These are phyloP conservation scores for Backusella morwellensis DNA, from an alignment of 192 early-diverging fungal genomes.

Conservation along the genomic window DNA sequence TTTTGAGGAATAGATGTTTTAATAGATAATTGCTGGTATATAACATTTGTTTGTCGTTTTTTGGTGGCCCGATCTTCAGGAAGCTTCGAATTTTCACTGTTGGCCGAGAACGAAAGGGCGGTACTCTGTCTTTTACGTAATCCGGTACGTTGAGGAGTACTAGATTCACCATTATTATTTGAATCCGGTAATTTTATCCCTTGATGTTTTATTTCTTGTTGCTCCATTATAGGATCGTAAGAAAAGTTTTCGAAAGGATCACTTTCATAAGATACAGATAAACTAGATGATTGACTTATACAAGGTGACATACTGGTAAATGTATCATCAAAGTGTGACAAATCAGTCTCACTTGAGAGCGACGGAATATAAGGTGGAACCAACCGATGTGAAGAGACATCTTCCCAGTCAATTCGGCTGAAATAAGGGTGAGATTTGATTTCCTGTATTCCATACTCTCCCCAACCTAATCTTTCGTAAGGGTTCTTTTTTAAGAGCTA, in stretches of 20 bases:
- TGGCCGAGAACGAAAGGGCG: not conserved
- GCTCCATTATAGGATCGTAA: not conserved
- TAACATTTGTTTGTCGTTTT: constrained; percentile 5
- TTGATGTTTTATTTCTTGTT: not conserved
- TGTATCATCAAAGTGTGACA: constrained; percentile 51
- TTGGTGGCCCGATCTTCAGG: not conserved
- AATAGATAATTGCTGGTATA: not conserved
- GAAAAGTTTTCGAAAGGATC: constrained; percentile 16
- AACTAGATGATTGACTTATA: constrained; percentile 19
- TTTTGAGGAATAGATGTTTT: not conserved
- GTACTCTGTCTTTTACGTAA: constrained; percentile 3
- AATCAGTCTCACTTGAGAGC: constrained; percentile 47
- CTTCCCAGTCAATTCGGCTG: constrained; percentile 62
- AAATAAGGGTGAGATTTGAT: constrained; percentile 76
- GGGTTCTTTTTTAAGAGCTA: constrained; percentile 57
- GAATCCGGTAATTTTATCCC: not conserved
- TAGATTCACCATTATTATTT: not conserved
- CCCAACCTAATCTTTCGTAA: constrained; percentile 55
- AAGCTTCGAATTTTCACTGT: not conserved
- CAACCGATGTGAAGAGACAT: constrained; percentile 58
- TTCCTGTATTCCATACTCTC: constrained; percentile 56
- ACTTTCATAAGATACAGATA: constrained; percentile 21
- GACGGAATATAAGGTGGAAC: constrained; percentile 60
- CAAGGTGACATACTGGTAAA: constrained; percentile 50
- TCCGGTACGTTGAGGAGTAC: not conserved